Evolutionary conservation across 805 yeast species (phyloP).

Genomic region (Candida verbasci): DNA sequence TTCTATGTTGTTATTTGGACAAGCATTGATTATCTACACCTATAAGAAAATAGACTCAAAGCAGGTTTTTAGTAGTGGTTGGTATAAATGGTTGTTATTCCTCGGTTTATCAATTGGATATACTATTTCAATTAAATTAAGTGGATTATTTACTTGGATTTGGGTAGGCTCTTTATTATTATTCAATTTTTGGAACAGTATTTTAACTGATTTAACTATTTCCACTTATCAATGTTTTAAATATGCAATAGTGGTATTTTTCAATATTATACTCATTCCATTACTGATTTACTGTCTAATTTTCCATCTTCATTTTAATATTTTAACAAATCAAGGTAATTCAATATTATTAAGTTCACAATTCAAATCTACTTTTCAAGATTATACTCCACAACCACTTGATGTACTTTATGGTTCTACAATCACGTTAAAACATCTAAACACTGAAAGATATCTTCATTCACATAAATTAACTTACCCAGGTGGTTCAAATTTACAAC

Average conservation of each 20-base stretch:
- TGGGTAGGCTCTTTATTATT: conserved; percentile 56
- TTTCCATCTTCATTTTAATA: conserved; percentile 54
- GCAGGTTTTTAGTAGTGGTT: conserved; percentile 38
- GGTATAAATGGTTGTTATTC: conserved; percentile 49
- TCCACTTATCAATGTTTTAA: conserved; percentile 30
- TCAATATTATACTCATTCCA: conserved; percentile 52
- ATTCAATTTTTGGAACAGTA: conserved; percentile 60
- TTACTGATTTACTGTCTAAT: conserved; percentile 49
- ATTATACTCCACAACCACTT: conserved; percentile 46
- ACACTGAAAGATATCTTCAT: conserved; percentile 74
- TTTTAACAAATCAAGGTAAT: conserved; percentile 45
- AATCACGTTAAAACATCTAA: conserved; percentile 65
- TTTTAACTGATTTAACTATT: conserved; percentile 63
- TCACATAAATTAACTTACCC: conserved; percentile 65
- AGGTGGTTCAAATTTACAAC: conserved; percentile 69
- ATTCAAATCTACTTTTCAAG: conserved; percentile 57
- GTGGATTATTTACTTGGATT: conserved; percentile 61
- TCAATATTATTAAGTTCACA: conserved; percentile 60
- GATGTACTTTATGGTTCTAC: conserved; percentile 70
- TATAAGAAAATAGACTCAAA: conserved; percentile 47
- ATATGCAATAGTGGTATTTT: conserved; percentile 37
- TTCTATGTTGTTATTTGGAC: conserved; percentile 39
- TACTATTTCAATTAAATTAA: conserved; percentile 60
- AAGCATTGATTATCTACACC: conserved; percentile 46
- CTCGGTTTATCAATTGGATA: conserved; percentile 52